phyloP scores from a whole-genome alignment of 169 alveolate genomes.

The Babesia divergens region DNA sequence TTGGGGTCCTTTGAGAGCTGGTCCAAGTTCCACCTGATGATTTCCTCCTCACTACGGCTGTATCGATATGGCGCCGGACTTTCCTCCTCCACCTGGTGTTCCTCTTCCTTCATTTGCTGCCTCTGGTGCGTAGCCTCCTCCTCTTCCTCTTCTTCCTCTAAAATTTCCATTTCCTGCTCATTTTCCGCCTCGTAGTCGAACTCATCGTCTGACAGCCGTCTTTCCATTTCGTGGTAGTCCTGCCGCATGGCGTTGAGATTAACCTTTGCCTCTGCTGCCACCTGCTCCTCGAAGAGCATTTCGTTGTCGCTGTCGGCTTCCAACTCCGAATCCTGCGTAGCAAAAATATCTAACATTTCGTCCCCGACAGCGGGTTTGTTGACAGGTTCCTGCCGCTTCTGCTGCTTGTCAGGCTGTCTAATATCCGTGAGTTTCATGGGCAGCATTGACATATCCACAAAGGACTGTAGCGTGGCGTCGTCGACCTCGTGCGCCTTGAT shows the following conservation, averaged over 20 bases:
- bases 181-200: slow-evolving; percentile 38
- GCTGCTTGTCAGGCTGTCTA: not conserved
- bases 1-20: slow-evolving; percentile 33
- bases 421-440: slow-evolving; percentile 14
- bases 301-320: not conserved
- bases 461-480: slow-evolving; percentile 18
- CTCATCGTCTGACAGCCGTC: slow-evolving; percentile 18
- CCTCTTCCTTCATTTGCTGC: slow-evolving; percentile 63
- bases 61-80: slow-evolving; percentile 48
- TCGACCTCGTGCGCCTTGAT: slow-evolving; percentile 41
- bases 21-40: slow-evolving; percentile 45
- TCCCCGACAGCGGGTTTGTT: slow-evolving; percentile 15
- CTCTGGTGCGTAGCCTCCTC: slow-evolving; percentile 71
- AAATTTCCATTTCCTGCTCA: slow-evolving; percentile 72
- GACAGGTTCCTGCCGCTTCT: not conserved
- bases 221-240: slow-evolving; percentile 56
- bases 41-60: slow-evolving; percentile 60
- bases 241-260: not conserved
- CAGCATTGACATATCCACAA: slow-evolving; percentile 3
- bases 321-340: slow-evolving; percentile 20
- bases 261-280: slow-evolving; percentile 7
- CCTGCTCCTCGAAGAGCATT: slow-evolving; percentile 3
- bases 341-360: slow-evolving; percentile 12
- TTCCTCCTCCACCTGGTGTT: slow-evolving; percentile 56
- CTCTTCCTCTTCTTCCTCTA: slow-evolving; percentile 69